A percentile compares a stretch with the other conserved stretches of the same genome.
Evolutionary conservation across 202 grass and related monocot genomes (phyloP).

Genomic region (Zoysia matrella): DNA sequence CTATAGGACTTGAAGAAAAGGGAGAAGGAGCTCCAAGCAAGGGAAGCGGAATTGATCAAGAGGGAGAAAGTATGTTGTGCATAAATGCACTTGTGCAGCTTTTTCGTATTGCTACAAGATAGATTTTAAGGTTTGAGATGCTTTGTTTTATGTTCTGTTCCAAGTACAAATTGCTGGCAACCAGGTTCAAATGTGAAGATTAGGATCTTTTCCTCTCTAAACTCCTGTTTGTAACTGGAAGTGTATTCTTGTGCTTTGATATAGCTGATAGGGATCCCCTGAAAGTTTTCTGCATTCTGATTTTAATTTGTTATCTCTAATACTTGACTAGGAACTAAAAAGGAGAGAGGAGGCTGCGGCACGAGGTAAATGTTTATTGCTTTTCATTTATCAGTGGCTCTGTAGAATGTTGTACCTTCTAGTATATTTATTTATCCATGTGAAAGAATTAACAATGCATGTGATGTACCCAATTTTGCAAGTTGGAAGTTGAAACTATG

Average conservation of each 20-base stretch:
- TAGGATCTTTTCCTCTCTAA: not conserved
- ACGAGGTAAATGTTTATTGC: slow-evolving; percentile 56
- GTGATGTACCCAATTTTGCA: not conserved
- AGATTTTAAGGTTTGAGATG: not conserved
- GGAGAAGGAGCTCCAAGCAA: slow-evolving; percentile 91
- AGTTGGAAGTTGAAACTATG: not conserved
- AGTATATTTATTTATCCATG: not conserved
- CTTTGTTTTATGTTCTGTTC: slow-evolving; percentile 4
- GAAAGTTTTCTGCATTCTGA: slow-evolving; percentile 27
- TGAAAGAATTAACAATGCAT: not conserved
- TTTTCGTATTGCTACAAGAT: not conserved
- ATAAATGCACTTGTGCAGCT: not conserved
- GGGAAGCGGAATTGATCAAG: slow-evolving; percentile 90
- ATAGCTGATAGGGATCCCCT: not conserved
- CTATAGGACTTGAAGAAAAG: slow-evolving; percentile 89
- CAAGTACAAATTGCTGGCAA: not conserved
- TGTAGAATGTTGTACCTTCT: slow-evolving; percentile 7
- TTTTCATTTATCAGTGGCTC: not conserved
- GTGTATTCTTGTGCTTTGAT: not conserved
- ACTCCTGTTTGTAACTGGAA: not conserved
- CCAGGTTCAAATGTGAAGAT: slow-evolving; percentile 3
- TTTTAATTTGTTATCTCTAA: slow-evolving; percentile 18
- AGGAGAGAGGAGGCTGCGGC: slow-evolving; percentile 85
- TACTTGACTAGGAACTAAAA: slow-evolving; percentile 77
- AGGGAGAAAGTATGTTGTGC: slow-evolving; percentile 73